These are phyloP conservation scores for Colletotrichum chrysophilum DNA, from an alignment of 2,329 filamentous ascomycete species.

Conservation along the genomic window DNA sequence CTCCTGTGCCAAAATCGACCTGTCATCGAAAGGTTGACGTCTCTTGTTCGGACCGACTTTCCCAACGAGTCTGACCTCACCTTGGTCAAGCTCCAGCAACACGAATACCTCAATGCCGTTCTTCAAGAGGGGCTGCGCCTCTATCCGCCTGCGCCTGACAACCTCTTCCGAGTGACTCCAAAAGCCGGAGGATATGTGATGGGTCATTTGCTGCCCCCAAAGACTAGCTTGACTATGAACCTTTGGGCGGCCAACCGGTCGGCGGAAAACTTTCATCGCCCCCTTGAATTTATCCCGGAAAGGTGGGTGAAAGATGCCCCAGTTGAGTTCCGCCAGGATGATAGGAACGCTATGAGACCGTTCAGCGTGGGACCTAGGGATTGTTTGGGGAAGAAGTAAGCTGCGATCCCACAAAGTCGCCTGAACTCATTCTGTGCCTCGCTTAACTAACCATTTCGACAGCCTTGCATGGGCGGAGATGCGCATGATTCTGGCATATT, in stretches of 20 bases:
- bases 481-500: not conserved
- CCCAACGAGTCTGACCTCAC: fast-evolving
- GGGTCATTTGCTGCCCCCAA: fast-evolving
- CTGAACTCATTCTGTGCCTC: not conserved
- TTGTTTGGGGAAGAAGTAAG: not conserved
- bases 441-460: not conserved
- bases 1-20: not conserved
- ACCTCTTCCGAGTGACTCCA: not conserved
- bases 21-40: not conserved
- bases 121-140: not conserved
- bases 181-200: not conserved
- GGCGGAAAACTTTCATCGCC: not conserved
- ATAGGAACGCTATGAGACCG: not conserved
- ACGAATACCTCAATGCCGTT: not conserved
- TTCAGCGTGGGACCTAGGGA: not conserved
- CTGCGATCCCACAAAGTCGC: not conserved
- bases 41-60: not conserved
- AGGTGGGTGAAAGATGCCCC: not conserved
- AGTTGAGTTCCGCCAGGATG: not conserved
- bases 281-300: not conserved
- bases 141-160: not conserved
- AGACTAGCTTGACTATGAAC: not conserved
- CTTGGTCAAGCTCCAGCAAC: not conserved
- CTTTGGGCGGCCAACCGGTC: not conserved
- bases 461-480: not conserved